Evolutionary conservation across 179 eudicot genomes (phyloP), one percentile per base, ranked within the genome.

Genomic region (Vitellaria paradoxa): DNA sequence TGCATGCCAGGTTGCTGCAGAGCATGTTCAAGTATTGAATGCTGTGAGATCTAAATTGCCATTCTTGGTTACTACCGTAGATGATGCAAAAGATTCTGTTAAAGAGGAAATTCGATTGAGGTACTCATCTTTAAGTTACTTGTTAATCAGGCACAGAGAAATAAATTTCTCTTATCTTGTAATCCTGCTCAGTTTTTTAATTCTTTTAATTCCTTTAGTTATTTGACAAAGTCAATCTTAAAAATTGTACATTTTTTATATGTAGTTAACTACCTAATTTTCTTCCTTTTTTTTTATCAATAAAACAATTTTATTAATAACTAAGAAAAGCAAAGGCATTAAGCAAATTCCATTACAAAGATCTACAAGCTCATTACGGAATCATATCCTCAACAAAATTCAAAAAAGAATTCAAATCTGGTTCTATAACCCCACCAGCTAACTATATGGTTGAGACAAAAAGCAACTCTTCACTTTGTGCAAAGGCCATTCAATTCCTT

Each of bases 101-200:
- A 95, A 91, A 86, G 99, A 93, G 82, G 99, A 95, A 80, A 91
- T 91, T 71, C 93, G 97, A 63, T 84, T 95, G 86, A 90, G 99
- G 99, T 95, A 86, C 52, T 46, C 76, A 12, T 67, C 66, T 42
- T 24, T 70, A 70, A 46, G 21, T 71, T 72, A 40, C 10, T 24
- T 50, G 61, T 49, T 49, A 53, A 7, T 49, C 40, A 23, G 50
- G 73, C 42, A 13, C 45, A 50, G 26, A 70, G 53, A 70, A 70
- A 52, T 46, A 46, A 30, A 30, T 30, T 30, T 59, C 5, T 49
- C 45, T 50, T 49, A 70, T 70, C 23, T 49, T 52, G 23, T 59
- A 7, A 59, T 59, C 21, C 63, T 59, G 23, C 21, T 59, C 9
- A 3, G 23, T 9, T 69, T 50, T 23, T 24, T 70, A 50, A 23